Base-by-base conservation (phyloP, 2,329 filamentous ascomycete species). In the Fusarium nisikadoi region DNA sequence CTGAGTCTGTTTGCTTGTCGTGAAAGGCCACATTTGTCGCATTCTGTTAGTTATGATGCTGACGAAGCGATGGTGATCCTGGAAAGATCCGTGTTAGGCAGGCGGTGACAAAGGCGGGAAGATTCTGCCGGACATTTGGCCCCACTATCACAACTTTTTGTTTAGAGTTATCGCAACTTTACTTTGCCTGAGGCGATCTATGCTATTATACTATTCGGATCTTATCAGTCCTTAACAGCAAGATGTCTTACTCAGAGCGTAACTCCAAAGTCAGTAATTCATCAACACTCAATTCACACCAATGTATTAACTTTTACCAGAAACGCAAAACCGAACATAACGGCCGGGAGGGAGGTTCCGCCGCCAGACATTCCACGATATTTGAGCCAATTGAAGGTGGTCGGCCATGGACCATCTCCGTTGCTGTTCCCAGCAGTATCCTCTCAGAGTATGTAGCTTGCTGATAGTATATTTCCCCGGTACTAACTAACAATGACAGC, bases 391-490 rank as follows among this genome's bases (percentile, higher is more conserved):
- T 83, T 0, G 85, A 77, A n/a, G 82, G 86, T 49, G 90, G 91
- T 39, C 86, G 93, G 71, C 83, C 88, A 39, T 93, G 92, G 87
- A 96, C 94, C 0, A 79, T 96, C 23, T 95, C 92, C 45, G 86
- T 96, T 38, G 94, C 94, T 7, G 82, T 97, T 35, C 93, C 94
- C 3, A 93, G 92, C 38, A 95, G 93, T 78, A 89, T 96, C 47
- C 87, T 95, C 62, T 86, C 90, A 63, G 93, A 93, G 92, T 94
- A 83, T 68, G 84, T 81, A 39, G 33, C 9, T 19, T 23, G 14
- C 19, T 13, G 23, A 19, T 16, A 25, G 14, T 27, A 16, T 1
- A 10, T 31, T 10, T 23, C 20, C 10, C 31, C 9, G 23, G 23
- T 49, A 2, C 61, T 67, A 41, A 65, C 39, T 62, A 43, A 65